A percentile compares a stretch with the other conserved stretches of the same genome.
phyloP scores from a whole-genome alignment of 2,329 filamentous ascomycete species.

The Xylariaceae sp. region DNA sequence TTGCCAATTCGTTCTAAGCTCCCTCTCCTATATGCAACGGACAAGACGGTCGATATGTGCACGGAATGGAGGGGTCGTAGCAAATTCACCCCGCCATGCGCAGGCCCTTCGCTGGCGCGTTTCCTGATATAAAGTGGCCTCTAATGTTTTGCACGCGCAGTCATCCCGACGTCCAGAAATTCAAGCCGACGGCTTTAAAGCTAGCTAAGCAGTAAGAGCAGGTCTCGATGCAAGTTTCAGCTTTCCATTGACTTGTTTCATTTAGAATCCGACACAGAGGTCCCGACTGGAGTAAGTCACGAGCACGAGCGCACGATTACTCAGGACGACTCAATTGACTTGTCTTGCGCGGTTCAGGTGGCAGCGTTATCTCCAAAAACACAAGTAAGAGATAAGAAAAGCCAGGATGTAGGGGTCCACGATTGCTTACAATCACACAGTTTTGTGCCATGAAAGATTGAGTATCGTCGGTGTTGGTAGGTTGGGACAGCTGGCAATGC shows the following conservation, averaged over 20 bases:
- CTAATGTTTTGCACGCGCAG: constrained; percentile 36
- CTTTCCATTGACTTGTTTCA: constrained; percentile 39
- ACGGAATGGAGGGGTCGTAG: constrained; percentile 37
- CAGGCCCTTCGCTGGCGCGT: neutral
- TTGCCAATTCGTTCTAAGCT: neutral
- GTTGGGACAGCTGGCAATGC: constrained; percentile 32
- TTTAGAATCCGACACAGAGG: constrained; percentile 87
- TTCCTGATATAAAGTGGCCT: constrained; percentile 15
- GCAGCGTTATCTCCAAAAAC: constrained; percentile 83
- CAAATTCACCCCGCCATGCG: constrained; percentile 30
- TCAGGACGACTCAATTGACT: constrained; percentile 22
- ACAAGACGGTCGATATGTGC: constrained; percentile 9
- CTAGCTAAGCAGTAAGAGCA: constrained; percentile 87
- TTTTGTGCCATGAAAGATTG: constrained; percentile 95
- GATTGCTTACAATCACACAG: constrained; percentile 44
- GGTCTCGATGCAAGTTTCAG: constrained; percentile 4
- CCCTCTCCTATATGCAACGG: constrained; percentile 20
- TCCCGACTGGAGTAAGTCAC: constrained; percentile 91
- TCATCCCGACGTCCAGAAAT: constrained; percentile 92
- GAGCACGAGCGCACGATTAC: constrained; percentile 26
- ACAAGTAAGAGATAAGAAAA: constrained; percentile 67
- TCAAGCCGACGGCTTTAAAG: constrained; percentile 91
- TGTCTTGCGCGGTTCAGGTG: constrained; percentile 54
- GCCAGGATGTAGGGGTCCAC: neutral
- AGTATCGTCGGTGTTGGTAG: constrained; percentile 95